Evolutionary conservation across 345 rosid genomes (phyloP), one percentile per base, ranked within the genome.

Genomic region (Hirschfeldia incana): DNA sequence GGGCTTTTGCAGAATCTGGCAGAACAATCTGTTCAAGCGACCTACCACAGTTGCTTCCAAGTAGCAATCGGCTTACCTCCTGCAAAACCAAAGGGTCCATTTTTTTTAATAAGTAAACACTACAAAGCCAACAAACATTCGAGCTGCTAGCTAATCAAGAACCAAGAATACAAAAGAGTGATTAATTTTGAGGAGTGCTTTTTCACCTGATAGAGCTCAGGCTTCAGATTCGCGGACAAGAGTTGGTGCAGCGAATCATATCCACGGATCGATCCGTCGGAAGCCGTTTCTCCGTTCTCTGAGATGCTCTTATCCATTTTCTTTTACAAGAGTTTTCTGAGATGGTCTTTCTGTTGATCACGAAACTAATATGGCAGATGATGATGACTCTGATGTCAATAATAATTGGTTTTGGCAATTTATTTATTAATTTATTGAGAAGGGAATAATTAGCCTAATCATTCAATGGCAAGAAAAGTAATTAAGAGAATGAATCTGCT

Each of bases 21-120:
- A 89, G 80, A 76, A 70, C 73, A 72, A 92, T 61, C 36, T 17
- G 67, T 70, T 85, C 85, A 67, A 92, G 88, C 1, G 89, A 26
- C 72, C 33, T 86, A 30, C 96, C 99, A 78, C 94, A 88, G 84
- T 93, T 93, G 58, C 92, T 74, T 27, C 99, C 98, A 5, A 83
- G 75, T 51, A 95, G 88, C 86, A 95, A 70, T 60, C 94, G 86
- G 77, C 88, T 88, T 53, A 90, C 99, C 85, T 95, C 98, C 96
- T 93, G 87, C 51, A 84, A 73, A 79, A 2, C 59, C 26, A 69
- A 36, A 78, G 16, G 27, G 36, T 36, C 62, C 67, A 59, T 11
- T 65, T 62, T 64, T 79, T 15, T 9, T 65, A 6, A 30, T 1
- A 70, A 73, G 7, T 42, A 61, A 12, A 29, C 46, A 70, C 78